A percentile compares a stretch with the other conserved stretches of the same genome.
Evolutionary conservation across 202 grass and related monocot species (phyloP).

Genomic region (Saccharum hybrid): DNA sequence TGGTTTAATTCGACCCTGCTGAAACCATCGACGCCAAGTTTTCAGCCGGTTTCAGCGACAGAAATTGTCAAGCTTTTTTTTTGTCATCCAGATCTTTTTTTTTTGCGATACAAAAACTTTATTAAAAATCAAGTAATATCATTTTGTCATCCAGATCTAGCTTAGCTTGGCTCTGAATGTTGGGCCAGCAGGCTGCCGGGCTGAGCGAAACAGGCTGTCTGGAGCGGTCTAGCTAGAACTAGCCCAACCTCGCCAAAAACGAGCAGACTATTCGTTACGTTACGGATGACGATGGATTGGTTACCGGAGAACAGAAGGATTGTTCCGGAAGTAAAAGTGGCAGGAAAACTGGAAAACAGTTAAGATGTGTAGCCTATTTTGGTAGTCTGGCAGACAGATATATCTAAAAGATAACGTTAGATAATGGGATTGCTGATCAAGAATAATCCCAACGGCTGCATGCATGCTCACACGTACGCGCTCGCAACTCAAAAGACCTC

Average conservation of each 20-base stretch:
- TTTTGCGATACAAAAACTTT: too few species aligned
- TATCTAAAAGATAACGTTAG: not conserved
- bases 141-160: not conserved
- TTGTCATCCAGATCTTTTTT: not conserved
- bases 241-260: not conserved
- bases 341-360: not conserved
- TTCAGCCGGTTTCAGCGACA: not conserved
- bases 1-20: not conserved
- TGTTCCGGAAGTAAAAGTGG: not conserved
- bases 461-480: not conserved
- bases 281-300: not conserved
- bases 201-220: slow-evolving; percentile 19
- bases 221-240: not conserved
- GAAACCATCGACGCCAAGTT: not conserved
- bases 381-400: not conserved
- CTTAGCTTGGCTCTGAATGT: not conserved
- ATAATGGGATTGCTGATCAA: not conserved
- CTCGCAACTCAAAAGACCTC: not conserved
- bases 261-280: not conserved
- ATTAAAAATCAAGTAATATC: too few species aligned
- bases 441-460: not conserved
- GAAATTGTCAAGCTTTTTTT: not conserved
- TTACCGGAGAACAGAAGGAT: not conserved
- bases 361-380: not conserved
- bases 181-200: slow-evolving; percentile 20